Base-by-base conservation (phyloP, 257 asterid genomes). In the Solanum phureja region DNA sequence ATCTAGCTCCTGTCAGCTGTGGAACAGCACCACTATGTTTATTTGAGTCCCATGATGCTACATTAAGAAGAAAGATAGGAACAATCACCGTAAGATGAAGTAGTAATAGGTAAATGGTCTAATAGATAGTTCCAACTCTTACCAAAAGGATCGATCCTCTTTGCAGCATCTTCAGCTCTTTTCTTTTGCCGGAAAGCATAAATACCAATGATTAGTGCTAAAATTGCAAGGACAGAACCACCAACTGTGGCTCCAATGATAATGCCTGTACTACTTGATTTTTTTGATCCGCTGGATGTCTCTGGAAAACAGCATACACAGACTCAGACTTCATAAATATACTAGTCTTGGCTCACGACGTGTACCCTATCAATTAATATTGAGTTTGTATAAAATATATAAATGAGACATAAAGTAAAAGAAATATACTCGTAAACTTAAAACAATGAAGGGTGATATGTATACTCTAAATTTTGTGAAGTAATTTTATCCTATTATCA, bases 121-220 rank as follows among this genome's bases (percentile, higher is more conserved):
- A 84, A 44, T 76, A 40, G 14, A 34, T 64, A 84, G 58, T 73
- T 42, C 89, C 35, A 24, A 86, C 40, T 40, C 86, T 84, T 93
- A 95, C 99, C 96, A 88, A 96, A 96, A 87, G 98, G 99, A 91
- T 96, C 91, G 23, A 58, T 91, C 91, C 93, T 92, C 93, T 91
- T 93, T 29, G 90, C 83, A 86, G 98, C 98, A 24, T 88, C 81
- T 89, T 92, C 94, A 69, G 98, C 98, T 89, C 92, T 87, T 89
- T 72, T 92, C 91, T 91, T 96, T 90, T 95, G 99, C 49, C 93
- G 92, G 89, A 92, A 52, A 75, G 98, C 98, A 87, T 94, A 95
- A 85, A 92, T 72, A 87, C 98, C 99, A 4, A 95, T 95, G 46
- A 91, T n/a, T 7, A 95, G 83, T 89, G 93, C 62, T 88, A 95